Conservation (phyloP, 768 basidiomycete genomes). For the Lactarius sanguifluus region DNA sequence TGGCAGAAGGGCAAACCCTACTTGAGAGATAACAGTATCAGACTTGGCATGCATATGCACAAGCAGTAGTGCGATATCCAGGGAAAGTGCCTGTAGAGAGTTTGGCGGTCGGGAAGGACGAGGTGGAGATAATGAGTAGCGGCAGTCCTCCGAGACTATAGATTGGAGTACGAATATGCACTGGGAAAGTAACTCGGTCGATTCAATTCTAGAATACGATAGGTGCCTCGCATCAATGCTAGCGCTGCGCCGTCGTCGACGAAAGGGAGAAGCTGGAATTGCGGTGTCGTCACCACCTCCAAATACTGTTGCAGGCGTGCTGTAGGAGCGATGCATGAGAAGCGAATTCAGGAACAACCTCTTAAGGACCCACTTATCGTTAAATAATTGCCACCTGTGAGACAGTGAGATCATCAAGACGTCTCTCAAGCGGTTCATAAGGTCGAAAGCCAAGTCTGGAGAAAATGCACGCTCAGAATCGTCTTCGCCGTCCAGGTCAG, state of each 20-base stretch:
- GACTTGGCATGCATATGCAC: constrained; percentile 53
- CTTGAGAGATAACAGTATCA: constrained; percentile 52
- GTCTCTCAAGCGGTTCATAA: constrained; percentile 59
- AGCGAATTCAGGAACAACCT: neutral
- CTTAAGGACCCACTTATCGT: constrained; percentile 16
- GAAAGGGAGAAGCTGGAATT: constrained; percentile 41
- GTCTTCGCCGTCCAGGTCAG: constrained; percentile 45
- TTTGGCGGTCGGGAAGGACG: constrained; percentile 70
- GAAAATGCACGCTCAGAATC: constrained; percentile 48
- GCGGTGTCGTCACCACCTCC: constrained; percentile 11
- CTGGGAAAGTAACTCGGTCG: constrained; percentile 55
- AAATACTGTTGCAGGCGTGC: constrained; percentile 6
- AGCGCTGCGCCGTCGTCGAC: constrained; percentile 43
- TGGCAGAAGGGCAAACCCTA: constrained; percentile 71
- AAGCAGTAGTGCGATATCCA: constrained; percentile 73
- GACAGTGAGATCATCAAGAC: constrained; percentile 43
- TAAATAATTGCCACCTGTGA: constrained; percentile 24
- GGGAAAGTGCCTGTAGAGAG: constrained; percentile 65
- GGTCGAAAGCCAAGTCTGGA: constrained; percentile 64
- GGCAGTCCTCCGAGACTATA: constrained; percentile 69
- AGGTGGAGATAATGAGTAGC: constrained; percentile 57
- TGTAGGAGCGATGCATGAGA: constrained; percentile 4
- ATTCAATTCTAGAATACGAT: constrained; percentile 43
- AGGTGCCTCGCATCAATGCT: constrained; percentile 49
- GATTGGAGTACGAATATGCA: constrained; percentile 64